Percentiles rank a stretch among this genome's conserved stretches.
Conservation (phyloP, 768 basidiomycete species). For the Pilatotrama ljubarskyi region DNA sequence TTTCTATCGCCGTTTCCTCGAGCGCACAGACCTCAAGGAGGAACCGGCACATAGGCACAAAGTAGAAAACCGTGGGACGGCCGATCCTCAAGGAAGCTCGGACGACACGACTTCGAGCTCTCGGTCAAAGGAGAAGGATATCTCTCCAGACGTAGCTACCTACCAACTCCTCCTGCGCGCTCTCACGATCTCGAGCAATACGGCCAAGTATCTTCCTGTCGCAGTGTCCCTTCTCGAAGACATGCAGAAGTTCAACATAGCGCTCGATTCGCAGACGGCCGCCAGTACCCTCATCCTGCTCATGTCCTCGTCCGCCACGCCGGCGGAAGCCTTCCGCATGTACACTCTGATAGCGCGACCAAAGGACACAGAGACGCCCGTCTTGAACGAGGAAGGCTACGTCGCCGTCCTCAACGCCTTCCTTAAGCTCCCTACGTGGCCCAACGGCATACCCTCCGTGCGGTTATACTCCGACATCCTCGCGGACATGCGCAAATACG, state of each 20-base stretch:
- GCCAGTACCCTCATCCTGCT: conserved; percentile 60
- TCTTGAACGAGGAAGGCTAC: conserved; percentile 61
- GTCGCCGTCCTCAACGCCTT: conserved; percentile 63
- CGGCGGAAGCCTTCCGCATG: conserved; percentile 59
- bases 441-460: conserved; percentile 27
- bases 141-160: conserved; percentile 44
- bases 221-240: conserved; percentile 60
- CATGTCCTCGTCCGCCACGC: conserved; percentile 59
- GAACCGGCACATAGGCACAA: background rate
- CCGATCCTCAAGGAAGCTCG: background rate
- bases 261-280: conserved; percentile 44
- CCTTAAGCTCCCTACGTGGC: conserved; percentile 54
- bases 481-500: conserved; percentile 73
- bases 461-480: conserved; percentile 67
- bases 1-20: conserved; percentile 51
- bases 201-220: conserved; percentile 48
- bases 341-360: conserved; percentile 49
- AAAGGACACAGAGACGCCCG: conserved; percentile 20
- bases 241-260: conserved; percentile 56
- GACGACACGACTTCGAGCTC: background rate
- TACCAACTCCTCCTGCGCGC: conserved; percentile 46
- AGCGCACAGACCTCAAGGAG: background rate
- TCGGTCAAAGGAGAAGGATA: background rate
- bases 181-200: conserved; percentile 41
- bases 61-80: background rate